phyloP scores from a whole-genome alignment of 176 grass and related monocot genomes.

The Aegilops longissima region DNA sequence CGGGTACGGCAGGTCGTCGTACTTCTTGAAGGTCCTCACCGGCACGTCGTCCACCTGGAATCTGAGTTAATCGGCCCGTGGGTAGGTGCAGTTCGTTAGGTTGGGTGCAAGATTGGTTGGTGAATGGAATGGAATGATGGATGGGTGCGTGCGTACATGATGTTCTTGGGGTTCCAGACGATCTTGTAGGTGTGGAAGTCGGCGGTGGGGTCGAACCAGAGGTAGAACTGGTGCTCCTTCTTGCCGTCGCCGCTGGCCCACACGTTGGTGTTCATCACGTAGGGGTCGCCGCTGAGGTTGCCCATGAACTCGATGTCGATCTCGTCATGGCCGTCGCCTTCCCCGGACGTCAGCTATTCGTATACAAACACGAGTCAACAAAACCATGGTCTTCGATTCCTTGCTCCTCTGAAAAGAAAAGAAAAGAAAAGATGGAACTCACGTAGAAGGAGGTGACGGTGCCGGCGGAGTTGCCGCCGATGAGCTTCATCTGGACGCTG shows the following conservation, averaged over 20 bases:
- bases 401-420: too few relatives aligned
- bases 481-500: slow-evolving; percentile 53
- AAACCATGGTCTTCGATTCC: too few relatives aligned
- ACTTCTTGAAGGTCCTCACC: slow-evolving; percentile 56
- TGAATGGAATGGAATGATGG: not conserved
- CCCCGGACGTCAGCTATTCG: slow-evolving; percentile 33
- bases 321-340: slow-evolving; percentile 37
- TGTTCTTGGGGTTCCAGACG: slow-evolving; percentile 39
- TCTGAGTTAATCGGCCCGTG: not conserved
- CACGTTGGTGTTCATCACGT: slow-evolving; percentile 54
- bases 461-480: slow-evolving; percentile 48
- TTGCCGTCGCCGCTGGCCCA: slow-evolving; percentile 48
- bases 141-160: not conserved
- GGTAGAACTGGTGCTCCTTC: slow-evolving; percentile 60
- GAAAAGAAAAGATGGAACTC: not conserved
- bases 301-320: slow-evolving; percentile 65
- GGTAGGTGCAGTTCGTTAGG: not conserved
- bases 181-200: slow-evolving; percentile 54
- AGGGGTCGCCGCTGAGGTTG: not conserved
- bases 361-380: not conserved
- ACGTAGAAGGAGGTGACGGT: slow-evolving; percentile 56
- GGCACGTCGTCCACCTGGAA: slow-evolving; percentile 66
- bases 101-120: not conserved
- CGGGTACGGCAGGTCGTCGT: slow-evolving; percentile 53
- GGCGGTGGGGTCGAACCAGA: slow-evolving; percentile 45